These are phyloP conservation scores for Colletotrichum eremochloae DNA, from an alignment of 2,329 filamentous ascomycete genomes.

Conservation along the genomic window DNA sequence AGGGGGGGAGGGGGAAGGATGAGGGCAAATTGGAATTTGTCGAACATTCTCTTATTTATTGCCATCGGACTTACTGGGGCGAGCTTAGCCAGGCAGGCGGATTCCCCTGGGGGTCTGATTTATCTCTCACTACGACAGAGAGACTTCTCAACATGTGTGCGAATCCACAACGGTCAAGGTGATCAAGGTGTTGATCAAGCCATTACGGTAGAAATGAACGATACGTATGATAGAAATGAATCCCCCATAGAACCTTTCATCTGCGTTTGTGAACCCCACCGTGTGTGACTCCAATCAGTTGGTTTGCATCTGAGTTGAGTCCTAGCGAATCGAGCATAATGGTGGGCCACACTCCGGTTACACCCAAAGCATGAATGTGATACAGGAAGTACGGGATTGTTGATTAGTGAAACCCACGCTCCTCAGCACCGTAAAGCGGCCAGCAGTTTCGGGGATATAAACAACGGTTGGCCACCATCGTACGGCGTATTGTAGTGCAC, in stretches of 20 bases:
- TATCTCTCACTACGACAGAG: neutral
- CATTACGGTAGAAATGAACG: neutral
- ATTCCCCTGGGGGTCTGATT: neutral
- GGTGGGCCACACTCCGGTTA: neutral
- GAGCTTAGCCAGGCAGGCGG: neutral
- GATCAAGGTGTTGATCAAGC: neutral
- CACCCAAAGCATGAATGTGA: neutral
- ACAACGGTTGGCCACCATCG: neutral
- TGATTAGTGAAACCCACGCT: neutral
- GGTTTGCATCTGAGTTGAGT: neutral
- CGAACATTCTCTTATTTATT: neutral
- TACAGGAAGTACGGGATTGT: neutral
- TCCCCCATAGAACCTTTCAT: neutral
- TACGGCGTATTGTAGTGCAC: neutral
- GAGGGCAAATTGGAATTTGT: neutral
- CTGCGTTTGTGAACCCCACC: neutral
- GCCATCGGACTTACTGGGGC: constrained; percentile 3
- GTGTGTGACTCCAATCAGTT: neutral
- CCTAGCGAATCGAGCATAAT: neutral
- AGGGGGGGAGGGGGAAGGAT: neutral
- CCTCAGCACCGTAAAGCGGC: neutral
- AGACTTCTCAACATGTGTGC: neutral
- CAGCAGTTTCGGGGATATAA: neutral
- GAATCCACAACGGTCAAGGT: neutral
- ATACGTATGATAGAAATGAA: constrained; percentile 2